phyloP scores from a whole-genome alignment of 140 eudicot species.

The Cichorium intybus region DNA sequence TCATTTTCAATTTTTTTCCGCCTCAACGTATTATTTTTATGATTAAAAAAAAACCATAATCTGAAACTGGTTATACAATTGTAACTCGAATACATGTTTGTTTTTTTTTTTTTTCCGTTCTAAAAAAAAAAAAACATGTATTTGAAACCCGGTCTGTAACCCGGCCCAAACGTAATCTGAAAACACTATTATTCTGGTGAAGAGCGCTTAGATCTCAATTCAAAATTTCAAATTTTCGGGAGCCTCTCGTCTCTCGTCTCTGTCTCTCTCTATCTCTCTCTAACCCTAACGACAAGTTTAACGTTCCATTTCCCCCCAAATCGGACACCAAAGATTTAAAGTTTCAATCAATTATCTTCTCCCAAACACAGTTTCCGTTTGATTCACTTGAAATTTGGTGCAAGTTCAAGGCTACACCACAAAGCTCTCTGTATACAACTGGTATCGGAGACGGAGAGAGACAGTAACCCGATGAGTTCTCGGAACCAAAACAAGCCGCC shows the following conservation, averaged over 20 bases:
- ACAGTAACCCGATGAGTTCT: constrained; percentile 18
- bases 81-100: too few relatives aligned
- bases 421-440: constrained; percentile 7
- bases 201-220: constrained; percentile 40
- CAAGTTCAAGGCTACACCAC: neutral
- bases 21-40: neutral
- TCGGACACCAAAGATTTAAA: neutral
- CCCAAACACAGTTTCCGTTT: neutral
- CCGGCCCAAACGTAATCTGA: constrained; percentile 13
- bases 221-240: constrained; percentile 28
- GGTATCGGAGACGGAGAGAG: constrained; percentile 1
- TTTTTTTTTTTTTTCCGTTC: too few relatives aligned
- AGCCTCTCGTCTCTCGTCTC: constrained; percentile 10
- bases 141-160: constrained; percentile 5
- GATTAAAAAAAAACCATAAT: neutral
- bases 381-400: constrained; percentile 1
- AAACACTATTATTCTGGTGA: neutral
- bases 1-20: too few relatives aligned
- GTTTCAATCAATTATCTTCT: neutral
- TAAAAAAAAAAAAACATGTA: neutral
- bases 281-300: constrained; percentile 31
- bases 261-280: constrained; percentile 12
- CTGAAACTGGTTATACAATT: neutral
- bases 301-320: constrained; percentile 15
- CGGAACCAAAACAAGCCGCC: constrained; percentile 42